Evolutionary conservation across 306 rosid species (phyloP).

Genomic region (Abrus pulchellus): DNA sequence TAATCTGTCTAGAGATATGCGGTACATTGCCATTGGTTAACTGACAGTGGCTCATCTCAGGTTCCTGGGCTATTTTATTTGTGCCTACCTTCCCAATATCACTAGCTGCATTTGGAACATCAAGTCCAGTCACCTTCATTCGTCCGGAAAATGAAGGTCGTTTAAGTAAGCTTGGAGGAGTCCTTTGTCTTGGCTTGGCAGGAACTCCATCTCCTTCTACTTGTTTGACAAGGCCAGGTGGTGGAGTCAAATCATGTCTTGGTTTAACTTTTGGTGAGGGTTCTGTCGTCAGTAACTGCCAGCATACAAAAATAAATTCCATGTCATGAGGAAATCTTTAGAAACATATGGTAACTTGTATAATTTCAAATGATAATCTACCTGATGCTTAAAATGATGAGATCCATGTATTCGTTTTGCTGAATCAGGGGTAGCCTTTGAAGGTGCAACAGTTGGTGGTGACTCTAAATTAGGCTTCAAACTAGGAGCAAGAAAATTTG

Average conservation of each 20-base stretch:
- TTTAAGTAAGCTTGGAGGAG: constrained; percentile 77
- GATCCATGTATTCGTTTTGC: constrained; percentile 67
- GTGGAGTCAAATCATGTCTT: constrained; percentile 71
- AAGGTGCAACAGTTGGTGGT: constrained; percentile 54
- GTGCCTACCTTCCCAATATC: constrained; percentile 56
- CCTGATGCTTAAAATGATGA: constrained; percentile 79
- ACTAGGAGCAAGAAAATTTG: constrained; percentile 61
- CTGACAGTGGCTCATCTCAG: constrained; percentile 58
- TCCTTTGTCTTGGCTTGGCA: constrained; percentile 75
- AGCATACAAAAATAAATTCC: constrained; percentile 28
- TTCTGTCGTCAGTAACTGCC: constrained; percentile 68
- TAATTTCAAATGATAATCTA: constrained; percentile 45
- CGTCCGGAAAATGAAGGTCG: constrained; percentile 71
- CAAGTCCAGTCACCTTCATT: constrained; percentile 70
- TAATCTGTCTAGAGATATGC: constrained; percentile 55
- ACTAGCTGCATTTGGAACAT: constrained; percentile 60
- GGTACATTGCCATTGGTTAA: constrained; percentile 58
- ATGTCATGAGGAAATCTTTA: constrained; percentile 13
- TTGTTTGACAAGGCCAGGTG: constrained; percentile 66
- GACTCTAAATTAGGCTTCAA: constrained; percentile 70
- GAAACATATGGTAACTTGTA: constrained; percentile 6
- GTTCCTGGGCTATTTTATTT: constrained; percentile 60
- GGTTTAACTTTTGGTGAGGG: constrained; percentile 75
- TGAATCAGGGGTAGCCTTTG: constrained; percentile 68
- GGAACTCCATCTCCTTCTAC: constrained; percentile 78